Evolutionary conservation across 768 basidiomycete species (phyloP), one percentile per base, ranked within the genome.

Genomic region (Tulasnella sp.): DNA sequence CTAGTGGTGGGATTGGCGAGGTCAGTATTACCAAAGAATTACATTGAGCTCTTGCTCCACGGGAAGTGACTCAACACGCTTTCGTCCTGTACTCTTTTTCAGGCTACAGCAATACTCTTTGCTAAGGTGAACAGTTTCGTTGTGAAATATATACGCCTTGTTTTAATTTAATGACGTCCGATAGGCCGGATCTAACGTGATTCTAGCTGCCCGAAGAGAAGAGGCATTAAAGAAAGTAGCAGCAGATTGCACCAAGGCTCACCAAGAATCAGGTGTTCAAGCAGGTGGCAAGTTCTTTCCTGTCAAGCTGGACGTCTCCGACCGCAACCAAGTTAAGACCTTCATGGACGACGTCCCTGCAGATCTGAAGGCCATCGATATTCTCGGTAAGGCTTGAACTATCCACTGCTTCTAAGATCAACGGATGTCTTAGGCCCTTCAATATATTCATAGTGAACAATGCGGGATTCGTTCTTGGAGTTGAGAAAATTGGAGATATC

Each of bases 21-120:
- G 86, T 87, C 60, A 62, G 81, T 66, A 29, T 15, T 19, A n/a
- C 31, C 31, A 24, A 20, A 53, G 37, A 37, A 48, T 42, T 20
- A 33, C 25, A 48, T 20, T 16, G 24, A 15, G 16, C 2, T 16
- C 22, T 16, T 15, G 15, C 52, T 27, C 12, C 35, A 28, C 49
- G 22, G 22, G 7, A 22, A 12, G 22, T 15, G 15, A 43, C 42
- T 51, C 35, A 53, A 12, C 28, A 28, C 20, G 35, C 16, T 28
- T n/a, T n/a, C n/a, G 35, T 39, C 32, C 41, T 28, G 46, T 16
- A 24, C 10, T 3, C 25, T 29, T 46, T 44, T 5, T 40, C 57
- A 91, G 86, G 86, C 85, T 3, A 81, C 90, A 2, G 90, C 91
- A 31, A 59, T 89, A 40, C 74, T 95, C 42, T 95, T 93, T 57